phyloP scores from a whole-genome alignment of 129 eudicot genomes.

The Flaveria sonorensis region DNA sequence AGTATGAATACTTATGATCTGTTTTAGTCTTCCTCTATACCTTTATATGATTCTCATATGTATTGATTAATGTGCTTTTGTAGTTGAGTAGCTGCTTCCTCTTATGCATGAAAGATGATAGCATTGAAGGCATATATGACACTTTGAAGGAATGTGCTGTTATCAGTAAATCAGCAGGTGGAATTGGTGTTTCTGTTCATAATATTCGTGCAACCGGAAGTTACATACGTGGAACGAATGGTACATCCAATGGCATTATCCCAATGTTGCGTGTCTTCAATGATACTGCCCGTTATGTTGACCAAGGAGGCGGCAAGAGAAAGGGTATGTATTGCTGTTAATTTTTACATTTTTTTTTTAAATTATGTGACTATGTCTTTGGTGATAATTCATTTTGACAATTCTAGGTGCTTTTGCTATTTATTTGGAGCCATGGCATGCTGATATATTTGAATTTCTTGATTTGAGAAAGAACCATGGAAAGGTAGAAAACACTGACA shows the following conservation, averaged over 20 bases:
- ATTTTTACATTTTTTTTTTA: background rate
- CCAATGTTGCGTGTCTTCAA: slow-evolving; percentile 94
- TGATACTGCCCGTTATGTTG: slow-evolving; percentile 95
- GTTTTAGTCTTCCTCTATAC: background rate
- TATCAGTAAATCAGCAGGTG: slow-evolving; percentile 96
- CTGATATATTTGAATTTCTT: slow-evolving; percentile 74
- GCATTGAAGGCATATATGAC: slow-evolving; percentile 93
- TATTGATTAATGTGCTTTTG: background rate
- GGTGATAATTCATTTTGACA: slow-evolving; percentile 7
- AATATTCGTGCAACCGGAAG: slow-evolving; percentile 97
- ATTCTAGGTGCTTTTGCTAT: slow-evolving; percentile 88
- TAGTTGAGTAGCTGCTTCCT: slow-evolving; percentile 94
- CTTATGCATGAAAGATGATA: slow-evolving; percentile 91
- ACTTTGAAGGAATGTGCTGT: slow-evolving; percentile 92
- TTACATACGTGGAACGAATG: slow-evolving; percentile 97
- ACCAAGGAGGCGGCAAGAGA: slow-evolving; percentile 97
- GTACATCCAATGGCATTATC: slow-evolving; percentile 92
- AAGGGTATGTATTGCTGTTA: slow-evolving; percentile 51
- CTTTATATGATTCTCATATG: background rate
- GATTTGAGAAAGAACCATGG: slow-evolving; percentile 95
- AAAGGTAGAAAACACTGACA: slow-evolving; percentile 43
- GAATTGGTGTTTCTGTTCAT: slow-evolving; percentile 92
- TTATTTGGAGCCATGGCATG: slow-evolving; percentile 99
- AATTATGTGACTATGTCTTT: no score
- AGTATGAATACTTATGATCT: slow-evolving; percentile 37